These are phyloP conservation scores for Asterochloris sp. DNA, from an alignment of 139 green algal species.

Conservation along the genomic window DNA sequence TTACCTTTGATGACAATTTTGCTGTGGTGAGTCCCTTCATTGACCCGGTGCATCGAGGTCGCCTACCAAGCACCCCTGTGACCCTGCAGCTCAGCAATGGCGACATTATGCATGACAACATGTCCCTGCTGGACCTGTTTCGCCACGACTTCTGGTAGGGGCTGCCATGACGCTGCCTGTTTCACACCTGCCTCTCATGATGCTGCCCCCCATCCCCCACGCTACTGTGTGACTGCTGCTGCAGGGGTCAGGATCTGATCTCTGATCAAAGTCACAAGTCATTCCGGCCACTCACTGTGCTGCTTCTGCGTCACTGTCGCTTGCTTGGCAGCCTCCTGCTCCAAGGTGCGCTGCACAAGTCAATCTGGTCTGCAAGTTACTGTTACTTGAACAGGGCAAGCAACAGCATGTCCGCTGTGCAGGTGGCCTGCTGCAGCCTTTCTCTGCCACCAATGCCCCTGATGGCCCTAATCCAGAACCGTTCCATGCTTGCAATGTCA, in stretches of 20 bases:
- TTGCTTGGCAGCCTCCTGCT: not conserved
- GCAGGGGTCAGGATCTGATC: slow-evolving; percentile 68
- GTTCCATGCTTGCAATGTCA: not conserved
- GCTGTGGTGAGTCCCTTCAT: slow-evolving; percentile 54
- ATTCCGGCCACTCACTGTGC: slow-evolving; percentile 65
- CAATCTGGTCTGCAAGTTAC: too few relatives aligned
- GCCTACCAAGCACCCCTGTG: not conserved
- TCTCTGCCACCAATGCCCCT: not conserved
- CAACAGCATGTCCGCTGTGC: too few relatives aligned
- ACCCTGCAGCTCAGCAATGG: slow-evolving; percentile 55
- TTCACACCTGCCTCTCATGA: not conserved
- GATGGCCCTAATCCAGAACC: not conserved
- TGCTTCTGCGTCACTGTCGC: slow-evolving; percentile 44
- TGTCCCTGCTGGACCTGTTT: slow-evolving; percentile 36
- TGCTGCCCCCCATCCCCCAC: too few relatives aligned
- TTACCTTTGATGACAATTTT: slow-evolving; percentile 76
- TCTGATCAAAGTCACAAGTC: slow-evolving; percentile 73
- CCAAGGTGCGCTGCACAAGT: not conserved
- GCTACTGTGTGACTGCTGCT: not conserved
- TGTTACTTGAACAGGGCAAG: too few relatives aligned
- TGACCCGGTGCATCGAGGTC: too few relatives aligned
- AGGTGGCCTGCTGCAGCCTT: too few relatives aligned
- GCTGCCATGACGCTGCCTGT: not conserved
- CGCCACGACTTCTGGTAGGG: slow-evolving; percentile 69
- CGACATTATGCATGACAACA: slow-evolving; percentile 51